These are phyloP conservation scores for Colletotrichum australisinense DNA, from an alignment of 2,329 filamentous ascomycete genomes.

Conservation along the genomic window DNA sequence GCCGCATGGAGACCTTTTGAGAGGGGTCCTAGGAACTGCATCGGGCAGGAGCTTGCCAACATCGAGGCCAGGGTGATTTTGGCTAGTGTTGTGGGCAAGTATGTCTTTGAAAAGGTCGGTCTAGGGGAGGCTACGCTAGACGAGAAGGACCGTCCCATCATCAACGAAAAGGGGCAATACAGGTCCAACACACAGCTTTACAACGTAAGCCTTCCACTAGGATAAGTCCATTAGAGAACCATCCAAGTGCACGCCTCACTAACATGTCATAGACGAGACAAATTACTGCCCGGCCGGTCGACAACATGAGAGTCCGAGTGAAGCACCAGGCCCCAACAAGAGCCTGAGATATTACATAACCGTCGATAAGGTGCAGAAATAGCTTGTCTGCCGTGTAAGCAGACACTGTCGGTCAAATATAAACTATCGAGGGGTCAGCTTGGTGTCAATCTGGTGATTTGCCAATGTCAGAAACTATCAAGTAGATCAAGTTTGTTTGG, in stretches of 20 bases:
- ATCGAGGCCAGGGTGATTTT: constrained; percentile 64
- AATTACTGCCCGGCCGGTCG: constrained; percentile 36
- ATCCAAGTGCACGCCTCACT: neutral
- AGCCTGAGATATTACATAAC: neutral
- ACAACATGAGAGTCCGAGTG: constrained; percentile 33
- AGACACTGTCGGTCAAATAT: neutral
- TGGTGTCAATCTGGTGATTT: no score
- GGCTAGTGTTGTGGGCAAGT: constrained; percentile 39
- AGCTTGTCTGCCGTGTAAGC: neutral
- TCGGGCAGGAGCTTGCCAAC: constrained; percentile 66
- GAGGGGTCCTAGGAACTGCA: constrained; percentile 63
- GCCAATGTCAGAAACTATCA: no score
- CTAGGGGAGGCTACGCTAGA: constrained; percentile 33
- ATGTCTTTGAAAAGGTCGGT: constrained; percentile 38
- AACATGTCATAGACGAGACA: constrained; percentile 28
- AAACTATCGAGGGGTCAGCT: neutral
- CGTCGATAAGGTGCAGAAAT: neutral
- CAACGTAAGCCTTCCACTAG: constrained; percentile 23
- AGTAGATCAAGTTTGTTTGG: no score
- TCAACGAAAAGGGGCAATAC: constrained; percentile 35
- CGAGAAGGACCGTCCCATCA: constrained; percentile 21
- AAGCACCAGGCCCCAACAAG: neutral
- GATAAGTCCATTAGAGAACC: no score
- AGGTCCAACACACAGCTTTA: constrained; percentile 31
- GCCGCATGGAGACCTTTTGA: constrained; percentile 66